Evolutionary conservation across 176 grass and related monocot genomes (phyloP), one percentile per base, ranked within the genome.

Genomic region (Raddia distichophylla): DNA sequence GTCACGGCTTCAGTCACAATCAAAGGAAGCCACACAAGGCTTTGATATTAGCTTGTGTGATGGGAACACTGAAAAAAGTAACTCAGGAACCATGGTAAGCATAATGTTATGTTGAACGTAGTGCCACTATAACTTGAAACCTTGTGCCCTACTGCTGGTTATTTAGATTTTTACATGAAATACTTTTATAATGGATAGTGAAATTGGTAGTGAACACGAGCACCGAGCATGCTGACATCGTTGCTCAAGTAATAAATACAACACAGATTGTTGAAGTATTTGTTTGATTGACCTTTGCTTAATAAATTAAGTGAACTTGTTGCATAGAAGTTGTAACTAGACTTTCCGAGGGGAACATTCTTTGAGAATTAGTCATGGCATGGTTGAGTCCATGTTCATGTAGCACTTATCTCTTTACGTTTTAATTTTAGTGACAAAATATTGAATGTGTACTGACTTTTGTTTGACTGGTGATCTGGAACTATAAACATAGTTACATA

Each of bases 161-260:
- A 37, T 76, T 44, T 61, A 43, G 19, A 69, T 43, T 53, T 60
- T 32, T 60, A 67, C 44, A 62, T 32, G 64, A 32, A 69, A 8
- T 76, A 35, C 64, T 87, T 82, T 67, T 71, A 69, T 18, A 77
- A 20, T 35, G 47, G 70, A 64, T 77, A 87, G 5, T 58, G 64
- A 87, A 53, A 70, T 48, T 37, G 40, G 77, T 37, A 71, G 64
- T 64, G 22, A 47, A 22, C 64, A 64, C 64, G 73, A 63, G 45
- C 10, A 73, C 48, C 48, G 64, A 16, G 20, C 48, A 46, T 77
- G 77, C 77, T 75, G 5, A 43, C 45, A 61, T 61, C 3, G 33
- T 53, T 61, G 19, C 53, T 40, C 37, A 40, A 40, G 37, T 80
- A 68, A 61, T 17, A 61, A 62, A 69, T 60, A 74, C 45, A 75